Base-by-base conservation (phyloP, 148 eudicot genomes). In the Tetragonia tetragonoides region DNA sequence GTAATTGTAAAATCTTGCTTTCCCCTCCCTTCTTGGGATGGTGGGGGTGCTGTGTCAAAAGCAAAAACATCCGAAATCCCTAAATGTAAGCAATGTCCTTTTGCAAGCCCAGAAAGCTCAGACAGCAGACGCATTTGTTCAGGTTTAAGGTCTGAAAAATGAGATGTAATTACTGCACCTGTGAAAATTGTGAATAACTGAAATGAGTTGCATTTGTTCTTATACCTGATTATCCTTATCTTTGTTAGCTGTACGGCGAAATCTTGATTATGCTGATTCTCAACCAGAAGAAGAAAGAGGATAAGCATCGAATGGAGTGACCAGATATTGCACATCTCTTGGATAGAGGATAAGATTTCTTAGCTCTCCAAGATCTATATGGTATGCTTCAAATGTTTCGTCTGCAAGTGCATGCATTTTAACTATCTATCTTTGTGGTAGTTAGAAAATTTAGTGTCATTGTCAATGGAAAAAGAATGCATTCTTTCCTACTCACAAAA, bases 261-360 rank as follows among this genome's bases (percentile, higher is more conserved):
- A 15, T 64, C 24, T 38, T 56, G 66, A 21, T 64, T 64, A 76
- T 23, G 71, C 73, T 62, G 47, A 78, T 78, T 70, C 66, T 78
- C 62, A 75, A 78, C 82, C 82, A 75, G 73, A 74, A 75, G 73
- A 74, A 24, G 63, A 78, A 74, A 74, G 71, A 78, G 68, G 85
- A 82, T 79, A 82, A 82, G 85, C 54, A 75, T 56, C 34, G 21
- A 53, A 53, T 42, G 68, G 67, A 53, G 71, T 78, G 51, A 74
- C 73, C 67, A 78, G 81, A 74, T n/a, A 64, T 74, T 61, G 28
- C 79, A 75, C 72, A 20, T 76, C 72, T 69, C 49, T 63, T 65
- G 85, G 79, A 78, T 78, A 78, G 40, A 78, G 61, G 76, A 82
- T 82, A 78, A 78, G 82, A 82, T 82, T 74, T 78, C 82, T 74